These are phyloP conservation scores for Coprinopsis sp. DNA, from an alignment of 768 basidiomycete genomes.

Conservation along the genomic window DNA sequence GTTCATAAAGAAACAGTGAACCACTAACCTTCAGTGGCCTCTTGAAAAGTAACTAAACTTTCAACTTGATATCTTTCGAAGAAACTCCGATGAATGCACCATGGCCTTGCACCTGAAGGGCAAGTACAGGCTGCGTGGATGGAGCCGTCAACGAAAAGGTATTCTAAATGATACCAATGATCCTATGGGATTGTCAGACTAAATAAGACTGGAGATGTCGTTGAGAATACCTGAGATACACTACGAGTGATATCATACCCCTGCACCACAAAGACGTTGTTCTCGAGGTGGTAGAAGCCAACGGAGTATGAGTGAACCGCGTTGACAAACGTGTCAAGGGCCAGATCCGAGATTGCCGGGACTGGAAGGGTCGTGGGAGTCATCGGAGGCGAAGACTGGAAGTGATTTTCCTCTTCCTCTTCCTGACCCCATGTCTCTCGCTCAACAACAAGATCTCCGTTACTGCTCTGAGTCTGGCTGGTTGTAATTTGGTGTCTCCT, in stretches of 20 bases:
- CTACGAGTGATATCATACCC: slow-evolving; percentile 12
- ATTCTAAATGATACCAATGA: slow-evolving; percentile 1
- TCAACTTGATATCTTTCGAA: not conserved
- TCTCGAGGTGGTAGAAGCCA: slow-evolving; percentile 2
- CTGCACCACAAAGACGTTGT: slow-evolving; percentile 3
- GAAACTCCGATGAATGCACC: slow-evolving; percentile 3
- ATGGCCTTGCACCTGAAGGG: not conserved
- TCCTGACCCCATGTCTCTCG: too few relatives aligned
- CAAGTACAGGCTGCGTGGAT: slow-evolving; percentile 2
- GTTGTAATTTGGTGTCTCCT: not conserved
- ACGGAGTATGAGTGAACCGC: not conserved
- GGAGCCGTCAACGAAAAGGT: not conserved
- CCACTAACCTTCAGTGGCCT: too few relatives aligned
- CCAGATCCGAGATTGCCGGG: not conserved
- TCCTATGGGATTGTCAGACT: not conserved
- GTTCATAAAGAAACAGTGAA: too few relatives aligned
- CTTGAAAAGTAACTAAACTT: not conserved
- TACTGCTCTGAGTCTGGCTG: too few relatives aligned
- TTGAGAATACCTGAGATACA: too few relatives aligned
- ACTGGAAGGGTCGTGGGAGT: not conserved
- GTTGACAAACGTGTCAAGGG: not conserved
- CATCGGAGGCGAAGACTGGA: not conserved
- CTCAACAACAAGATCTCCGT: too few relatives aligned
- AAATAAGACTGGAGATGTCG: not conserved
- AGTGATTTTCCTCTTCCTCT: too few relatives aligned